phyloP scores from a whole-genome alignment of 176 grass and related monocot species.

The Luzula sylvatica region DNA sequence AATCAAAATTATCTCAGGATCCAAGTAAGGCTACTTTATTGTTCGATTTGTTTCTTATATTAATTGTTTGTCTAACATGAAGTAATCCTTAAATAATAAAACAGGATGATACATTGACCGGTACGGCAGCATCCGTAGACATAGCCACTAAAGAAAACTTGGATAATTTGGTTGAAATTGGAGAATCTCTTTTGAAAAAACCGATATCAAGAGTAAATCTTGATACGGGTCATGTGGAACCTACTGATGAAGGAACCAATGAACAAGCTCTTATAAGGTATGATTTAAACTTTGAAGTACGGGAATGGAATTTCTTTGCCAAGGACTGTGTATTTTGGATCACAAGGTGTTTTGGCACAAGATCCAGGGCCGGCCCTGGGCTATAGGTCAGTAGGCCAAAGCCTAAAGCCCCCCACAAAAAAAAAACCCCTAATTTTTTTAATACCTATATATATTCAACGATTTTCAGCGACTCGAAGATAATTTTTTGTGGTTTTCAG shows the following conservation, averaged over 20 bases:
- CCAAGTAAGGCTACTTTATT: conserved; percentile 35
- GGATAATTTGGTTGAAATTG: conserved; percentile 42
- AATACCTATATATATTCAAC: too few species aligned
- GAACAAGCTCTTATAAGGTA: conserved; percentile 57
- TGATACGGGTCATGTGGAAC: conserved; percentile 47
- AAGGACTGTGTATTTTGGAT: too few species aligned
- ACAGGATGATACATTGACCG: conserved; percentile 63
- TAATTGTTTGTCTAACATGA: conserved; percentile 15
- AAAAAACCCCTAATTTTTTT: too few species aligned
- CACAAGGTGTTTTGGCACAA: too few species aligned
- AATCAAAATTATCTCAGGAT: conserved; percentile 79
- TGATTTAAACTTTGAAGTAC: conserved; percentile 3
- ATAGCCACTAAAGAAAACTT: conserved; percentile 64
- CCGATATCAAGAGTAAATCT: conserved; percentile 60
- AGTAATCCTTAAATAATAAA: conserved; percentile 4
- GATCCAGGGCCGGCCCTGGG: too few species aligned
- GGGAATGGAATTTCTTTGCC: too few species aligned
- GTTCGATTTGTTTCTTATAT: background rate
- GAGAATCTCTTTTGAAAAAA: conserved; percentile 47
- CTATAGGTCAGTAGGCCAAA: too few species aligned
- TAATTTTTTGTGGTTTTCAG: too few species aligned
- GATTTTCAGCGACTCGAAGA: too few species aligned
- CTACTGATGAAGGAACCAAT: conserved; percentile 40
- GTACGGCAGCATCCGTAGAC: conserved; percentile 50
- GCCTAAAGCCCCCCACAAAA: too few species aligned